Percentiles rank a stretch among this genome's conserved stretches.
These are phyloP conservation scores for Tuber umbilicatum DNA, from an alignment of 495 filamentous ascomycete genomes.

Conservation along the genomic window DNA sequence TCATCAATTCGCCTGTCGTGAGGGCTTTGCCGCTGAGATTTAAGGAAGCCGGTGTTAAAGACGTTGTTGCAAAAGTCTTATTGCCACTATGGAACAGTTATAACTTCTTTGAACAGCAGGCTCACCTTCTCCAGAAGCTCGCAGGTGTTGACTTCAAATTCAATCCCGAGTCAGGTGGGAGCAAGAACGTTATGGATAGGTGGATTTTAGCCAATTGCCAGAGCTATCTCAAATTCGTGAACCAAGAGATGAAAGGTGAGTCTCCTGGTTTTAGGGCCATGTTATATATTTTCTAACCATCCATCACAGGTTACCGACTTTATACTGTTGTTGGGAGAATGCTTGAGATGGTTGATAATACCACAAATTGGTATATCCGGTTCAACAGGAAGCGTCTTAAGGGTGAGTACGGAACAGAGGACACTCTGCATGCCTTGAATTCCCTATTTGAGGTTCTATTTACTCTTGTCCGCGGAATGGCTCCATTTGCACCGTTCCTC, in stretches of 20 bases:
- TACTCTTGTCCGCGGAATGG: conserved; percentile 76
- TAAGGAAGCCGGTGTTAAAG: conserved; percentile 89
- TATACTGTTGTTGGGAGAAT: conserved; percentile 93
- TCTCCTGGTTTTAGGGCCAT: conserved; percentile 9
- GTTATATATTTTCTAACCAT: conserved; percentile 8
- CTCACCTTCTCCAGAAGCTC: conserved; percentile 84
- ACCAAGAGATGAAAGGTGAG: conserved; percentile 83
- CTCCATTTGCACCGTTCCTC: conserved; percentile 93
- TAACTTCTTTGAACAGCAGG: conserved; percentile 96
- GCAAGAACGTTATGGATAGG: conserved; percentile 90
- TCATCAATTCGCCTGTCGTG: conserved; percentile 97
- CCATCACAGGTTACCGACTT: conserved; percentile 58
- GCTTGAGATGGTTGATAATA: conserved; percentile 83
- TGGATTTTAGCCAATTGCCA: conserved; percentile 96
- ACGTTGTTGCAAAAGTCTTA: conserved; percentile 88
- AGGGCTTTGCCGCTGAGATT: conserved; percentile 86
- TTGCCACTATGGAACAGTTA: conserved; percentile 96
- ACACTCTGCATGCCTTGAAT: conserved; percentile 85
- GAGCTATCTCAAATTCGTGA: conserved; percentile 83
- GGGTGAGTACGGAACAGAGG: conserved; percentile 80
- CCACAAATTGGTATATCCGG: conserved; percentile 99
- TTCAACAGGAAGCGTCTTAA: conserved; percentile 95
- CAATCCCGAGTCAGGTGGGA: conserved; percentile 66
- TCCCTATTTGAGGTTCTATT: conserved; percentile 95
- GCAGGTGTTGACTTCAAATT: conserved; percentile 71